Evolutionary conservation across 2,329 filamentous ascomycete species (phyloP).

Genomic region (Aspergillus chevalieri): DNA sequence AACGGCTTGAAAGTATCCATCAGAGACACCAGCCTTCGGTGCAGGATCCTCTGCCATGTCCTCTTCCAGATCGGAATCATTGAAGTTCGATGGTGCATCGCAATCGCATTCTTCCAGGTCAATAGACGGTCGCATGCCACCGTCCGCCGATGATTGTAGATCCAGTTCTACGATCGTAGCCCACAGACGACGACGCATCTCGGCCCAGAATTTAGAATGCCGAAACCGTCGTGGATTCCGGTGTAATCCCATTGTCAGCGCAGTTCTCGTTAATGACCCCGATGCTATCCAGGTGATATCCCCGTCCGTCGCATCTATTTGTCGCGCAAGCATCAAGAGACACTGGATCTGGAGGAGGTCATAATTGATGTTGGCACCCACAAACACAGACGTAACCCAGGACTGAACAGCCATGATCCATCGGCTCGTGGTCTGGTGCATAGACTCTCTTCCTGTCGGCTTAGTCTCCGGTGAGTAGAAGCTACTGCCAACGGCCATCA

Average conservation of each 20-base stretch:
- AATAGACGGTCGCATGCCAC: slow-evolving; percentile 28
- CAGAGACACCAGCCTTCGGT: slow-evolving; percentile 13
- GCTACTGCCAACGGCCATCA: slow-evolving; percentile 42
- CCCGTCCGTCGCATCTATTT: slow-evolving; percentile 24
- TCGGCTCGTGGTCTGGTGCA: slow-evolving; percentile 44
- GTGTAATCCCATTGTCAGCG: slow-evolving; percentile 40
- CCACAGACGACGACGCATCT: slow-evolving; percentile 43
- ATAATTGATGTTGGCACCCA: slow-evolving; percentile 25
- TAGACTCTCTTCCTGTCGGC: slow-evolving; percentile 25
- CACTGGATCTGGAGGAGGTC: slow-evolving; percentile 28
- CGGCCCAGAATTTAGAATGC: slow-evolving; percentile 33
- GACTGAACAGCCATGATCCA: slow-evolving; percentile 33
- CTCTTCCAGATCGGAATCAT: slow-evolving; percentile 29
- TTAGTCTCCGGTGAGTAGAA: slow-evolving; percentile 20
- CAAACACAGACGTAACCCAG: slow-evolving; percentile 27
- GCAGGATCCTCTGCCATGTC: slow-evolving; percentile 15
- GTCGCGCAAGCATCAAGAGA: slow-evolving; percentile 29
- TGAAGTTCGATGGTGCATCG: slow-evolving; percentile 31
- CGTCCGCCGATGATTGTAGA: slow-evolving; percentile 31
- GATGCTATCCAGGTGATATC: slow-evolving; percentile 32
- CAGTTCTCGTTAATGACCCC: slow-evolving; percentile 35
- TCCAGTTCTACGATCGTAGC: slow-evolving; percentile 40
- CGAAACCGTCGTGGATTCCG: slow-evolving; percentile 30
- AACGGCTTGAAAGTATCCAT: slow-evolving; percentile 23
- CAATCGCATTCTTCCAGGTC: slow-evolving; percentile 33